Base-by-base conservation (phyloP, 2,329 filamentous ascomycete species). In the Fusarium duplospermum region DNA sequence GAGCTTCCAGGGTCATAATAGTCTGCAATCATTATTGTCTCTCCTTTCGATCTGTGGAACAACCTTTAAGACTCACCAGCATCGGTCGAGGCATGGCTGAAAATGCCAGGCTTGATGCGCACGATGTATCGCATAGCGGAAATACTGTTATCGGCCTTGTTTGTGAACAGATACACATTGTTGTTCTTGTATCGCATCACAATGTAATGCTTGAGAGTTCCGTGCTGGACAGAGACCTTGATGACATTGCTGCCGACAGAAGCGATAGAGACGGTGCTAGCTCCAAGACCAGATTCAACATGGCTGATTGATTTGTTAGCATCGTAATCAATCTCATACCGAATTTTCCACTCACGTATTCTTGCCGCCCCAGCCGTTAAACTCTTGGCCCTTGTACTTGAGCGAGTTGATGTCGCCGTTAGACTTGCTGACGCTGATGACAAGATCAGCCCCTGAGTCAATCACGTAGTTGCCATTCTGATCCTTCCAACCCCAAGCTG, bases 141-240 rank as follows among this genome's bases (percentile, higher is more conserved):
- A 33, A 84, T 78, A 31, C 80, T 83, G 31, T 77, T 74, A 36
- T 84, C 83, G 6, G 77, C 80, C 73, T 84, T 85, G 72, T 85
- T 84, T 70, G 83, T 85, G 70, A 85, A 83, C 35, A 85, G 83
- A 66, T 85, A 84, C 14, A 83, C 79, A 59, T 83, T 82, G 64
- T 81, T 79, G 74, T 83, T 81, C 61, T 79, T 80, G 70, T 82
- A 82, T 54, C 81, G 76, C 42, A 81, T 73, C 22, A 82, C 76
- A 31, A 83, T 76, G 60, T 81, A 82, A 62, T 83, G 81, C 71
- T 81, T 81, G 1, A 83, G 72, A 1, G 80, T 81, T 42, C 81
- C 81, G 59, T 80, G 78, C 20, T 73, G 75, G 27, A 83, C 81
- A 1, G 81, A 79, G 11, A 83, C 80, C 61, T 82, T 82, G 70